Conservation (phyloP, 768 basidiomycete species). For the Xanthoconium purpureum region DNA sequence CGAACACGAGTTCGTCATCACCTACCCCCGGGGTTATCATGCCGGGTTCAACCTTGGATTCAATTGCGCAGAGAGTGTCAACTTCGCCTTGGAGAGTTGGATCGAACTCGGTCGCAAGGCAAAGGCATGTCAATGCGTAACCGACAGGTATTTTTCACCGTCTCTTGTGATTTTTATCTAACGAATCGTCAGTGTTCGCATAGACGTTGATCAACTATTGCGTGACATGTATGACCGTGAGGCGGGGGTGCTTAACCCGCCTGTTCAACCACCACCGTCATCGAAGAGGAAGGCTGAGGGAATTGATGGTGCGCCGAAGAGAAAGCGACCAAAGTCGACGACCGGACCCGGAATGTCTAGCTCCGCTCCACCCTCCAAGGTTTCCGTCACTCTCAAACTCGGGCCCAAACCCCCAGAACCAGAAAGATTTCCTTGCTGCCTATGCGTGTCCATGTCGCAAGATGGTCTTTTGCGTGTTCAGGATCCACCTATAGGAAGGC, state of each 20-base stretch:
- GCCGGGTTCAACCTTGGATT: constrained; percentile 95
- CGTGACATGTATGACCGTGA: constrained; percentile 65
- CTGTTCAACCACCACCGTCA: constrained; percentile 7
- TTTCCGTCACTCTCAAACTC: constrained; percentile 64
- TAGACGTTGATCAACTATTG: constrained; percentile 87
- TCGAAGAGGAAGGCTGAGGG: constrained; percentile 41
- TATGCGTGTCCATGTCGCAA: constrained; percentile 54
- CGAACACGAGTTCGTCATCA: constrained; percentile 94
- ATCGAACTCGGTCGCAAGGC: constrained; percentile 83
- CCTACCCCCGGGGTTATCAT: constrained; percentile 92
- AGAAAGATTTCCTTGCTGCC: constrained; percentile 62
- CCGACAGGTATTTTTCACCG: constrained; percentile 54
- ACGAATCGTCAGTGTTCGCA: constrained; percentile 65
- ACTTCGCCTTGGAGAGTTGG: constrained; percentile 96
- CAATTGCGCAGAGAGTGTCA: constrained; percentile 96
- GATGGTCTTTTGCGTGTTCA: constrained; percentile 64
- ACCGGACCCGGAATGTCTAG: constrained; percentile 6
- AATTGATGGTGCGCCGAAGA: constrained; percentile 27
- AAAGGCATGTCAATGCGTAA: constrained; percentile 69
- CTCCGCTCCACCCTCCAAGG: constrained; percentile 30
- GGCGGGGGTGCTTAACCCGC: constrained; percentile 35
- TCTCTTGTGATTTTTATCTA: constrained; percentile 4
- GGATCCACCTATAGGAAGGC: constrained; percentile 58
- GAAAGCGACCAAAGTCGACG: constrained; percentile 25
- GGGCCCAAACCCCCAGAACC: constrained; percentile 57